Base-by-base conservation (phyloP, 2,329 filamentous ascomycete genomes). In the Pseudocercospora musae region DNA sequence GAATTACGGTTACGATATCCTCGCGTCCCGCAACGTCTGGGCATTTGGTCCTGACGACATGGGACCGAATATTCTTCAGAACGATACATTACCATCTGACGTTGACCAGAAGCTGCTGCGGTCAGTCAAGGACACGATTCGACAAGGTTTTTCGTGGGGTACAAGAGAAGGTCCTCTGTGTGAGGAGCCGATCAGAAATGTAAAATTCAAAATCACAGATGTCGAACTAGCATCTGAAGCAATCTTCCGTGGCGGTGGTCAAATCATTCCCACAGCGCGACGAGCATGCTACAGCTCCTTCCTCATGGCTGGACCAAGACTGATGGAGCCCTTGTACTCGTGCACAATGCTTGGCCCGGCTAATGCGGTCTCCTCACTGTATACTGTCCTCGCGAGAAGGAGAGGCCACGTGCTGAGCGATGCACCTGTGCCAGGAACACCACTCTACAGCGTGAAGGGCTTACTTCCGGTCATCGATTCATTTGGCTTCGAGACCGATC, bases 161-260 rank as follows among this genome's bases (percentile, higher is more conserved):
- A 91, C 93, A 31, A 85, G 95, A 66, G 95, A 99, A 85, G 95
- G 95, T 0, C 95, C 95, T 18, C 82, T 99, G 25, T 98, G 95
- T 76, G 95, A 99, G 89, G 95, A 99, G 81, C 95, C 95, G 33
- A 98, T 99, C 73, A 93, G 95, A 70, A 99, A 99, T 78, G 92
- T 92, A 70, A 97, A 96, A 75, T 99, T 99, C 84, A 92, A 93
- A 74, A 87, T 99, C 72, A 98, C 93, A 65, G 94, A 98, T 74
- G 87, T 96, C 58, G 83, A 89, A 46, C 84, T 99, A 20, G 94
- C 93, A 10, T 84, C 87, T 57, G 92, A 98, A 78, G 90, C 94
- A 57, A 98, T 99, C 73, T 96, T 92, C 82, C 87, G 95, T 57
- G 95, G 95, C 61, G 94, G 94, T 69, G 95, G 95, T 49, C 95